Conservation (phyloP, 495 filamentous ascomycete genomes). For the Penicillium silybi region DNA sequence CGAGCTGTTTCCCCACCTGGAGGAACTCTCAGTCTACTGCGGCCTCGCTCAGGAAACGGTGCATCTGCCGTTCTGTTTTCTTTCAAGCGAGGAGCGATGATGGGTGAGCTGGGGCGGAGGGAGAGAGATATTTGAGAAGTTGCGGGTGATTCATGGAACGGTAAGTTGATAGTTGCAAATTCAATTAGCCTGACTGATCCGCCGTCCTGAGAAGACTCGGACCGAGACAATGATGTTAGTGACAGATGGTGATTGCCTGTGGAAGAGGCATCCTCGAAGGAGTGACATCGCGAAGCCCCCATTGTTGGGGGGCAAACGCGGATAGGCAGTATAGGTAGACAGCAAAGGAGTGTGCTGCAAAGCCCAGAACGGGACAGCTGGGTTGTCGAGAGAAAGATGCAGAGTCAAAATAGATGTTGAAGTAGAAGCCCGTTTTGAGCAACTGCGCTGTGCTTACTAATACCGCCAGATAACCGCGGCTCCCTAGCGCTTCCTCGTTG, state of each 20-base stretch:
- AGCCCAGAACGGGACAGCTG: not conserved
- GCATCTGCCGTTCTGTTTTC: conserved; percentile 5
- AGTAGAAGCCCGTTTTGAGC: not conserved
- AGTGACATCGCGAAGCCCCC: conserved; percentile 24
- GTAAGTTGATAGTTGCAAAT: conserved; percentile 18
- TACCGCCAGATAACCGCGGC: not conserved
- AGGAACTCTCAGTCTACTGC: conserved; percentile 10
- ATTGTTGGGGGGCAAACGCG: conserved; percentile 13
- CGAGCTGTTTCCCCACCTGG: not conserved
- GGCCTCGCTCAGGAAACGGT: conserved; percentile 13
- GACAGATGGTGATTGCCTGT: conserved; percentile 6
- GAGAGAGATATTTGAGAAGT: conserved; percentile 12
- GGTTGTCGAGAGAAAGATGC: not conserved
- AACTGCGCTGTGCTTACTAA: conserved; percentile 2
- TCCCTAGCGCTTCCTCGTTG: conserved; percentile 5
- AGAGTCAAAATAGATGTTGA: not conserved
- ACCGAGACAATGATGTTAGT: conserved; percentile 10
- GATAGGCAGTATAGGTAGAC: not conserved
- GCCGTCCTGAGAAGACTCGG: conserved; percentile 7
- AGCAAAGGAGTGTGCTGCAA: conserved; percentile 22
- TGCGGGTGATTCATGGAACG: conserved; percentile 13
- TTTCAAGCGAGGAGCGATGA: conserved; percentile 1
- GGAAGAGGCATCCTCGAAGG: conserved; percentile 20
- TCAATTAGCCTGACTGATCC: conserved; percentile 12
- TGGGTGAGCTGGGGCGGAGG: not conserved